Base-by-base conservation (phyloP, 129 eudicot species). In the Lactuca sativa region DNA sequence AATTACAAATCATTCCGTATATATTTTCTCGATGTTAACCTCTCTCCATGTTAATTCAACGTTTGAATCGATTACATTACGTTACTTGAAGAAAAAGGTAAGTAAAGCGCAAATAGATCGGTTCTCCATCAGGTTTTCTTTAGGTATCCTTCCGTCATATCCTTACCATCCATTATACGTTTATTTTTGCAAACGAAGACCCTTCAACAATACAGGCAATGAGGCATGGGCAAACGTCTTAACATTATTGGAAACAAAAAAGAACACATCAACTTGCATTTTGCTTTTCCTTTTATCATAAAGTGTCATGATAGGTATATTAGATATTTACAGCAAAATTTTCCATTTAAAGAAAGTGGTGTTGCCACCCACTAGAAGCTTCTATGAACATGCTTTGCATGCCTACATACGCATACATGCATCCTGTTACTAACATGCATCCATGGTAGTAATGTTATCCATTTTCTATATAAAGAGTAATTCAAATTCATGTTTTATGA, bases 311-410 rank as follows among this genome's bases (percentile, higher is more conserved):
- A 74, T 64, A 55, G 48, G 16, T 2, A 10, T 14, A 25, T 38
- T 55, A 8, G 77, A 73, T 73, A 55, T 64, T 73, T 73, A 63
- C 78, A 64, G 57, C 71, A 53, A 54, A 9, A 41, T 0, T 15
- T 64, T 53, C 78, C 71, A 55, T 73, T 73, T 63, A 64, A n/a
- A 36, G 32, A 36, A 64, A 74, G 71, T 74, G 78, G 58, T 55
- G 41, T 64, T 53, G 44, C 56, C 56, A 64, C 58, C 47, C 69
- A 54, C 59, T 64, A 30, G 78, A 74, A 74, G 71, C 71, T 64
- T 64, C 70, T n/a, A 63, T 47, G 52, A 47, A 5, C 44, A 40
- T 40, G 44, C 1, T 11, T 44, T 3, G 1, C 49, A 43, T 43
- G 52, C 52, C 12, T 47, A 47, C 52, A 47, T 47, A 47, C 52